Base-by-base conservation (phyloP, 805 yeast species). In the Teunomyces atbi region DNA sequence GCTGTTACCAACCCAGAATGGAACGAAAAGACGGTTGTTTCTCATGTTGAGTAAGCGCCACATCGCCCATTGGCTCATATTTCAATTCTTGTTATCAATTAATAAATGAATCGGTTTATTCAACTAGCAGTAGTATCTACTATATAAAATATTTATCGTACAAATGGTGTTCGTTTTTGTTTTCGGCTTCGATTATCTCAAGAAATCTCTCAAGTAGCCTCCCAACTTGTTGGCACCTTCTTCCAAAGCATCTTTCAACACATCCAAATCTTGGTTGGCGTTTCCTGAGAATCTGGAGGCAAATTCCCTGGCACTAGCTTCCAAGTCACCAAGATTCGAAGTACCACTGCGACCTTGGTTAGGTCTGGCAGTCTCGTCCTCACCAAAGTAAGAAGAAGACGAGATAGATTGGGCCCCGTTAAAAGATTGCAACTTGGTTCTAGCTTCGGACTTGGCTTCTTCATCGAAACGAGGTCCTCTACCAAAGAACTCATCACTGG, bases 401-500 rank as follows among this genome's bases (percentile, higher is more conserved):
- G 98, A 92, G 54, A 94, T 94, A 5, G 96, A 81, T 39, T 87
- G 84, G 1, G 98, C 96, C 45, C 92, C 94, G 48, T 79, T 81
- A 68, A 88, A 94, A 3, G 84, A 71, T 64, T 84, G 89, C 45
- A 94, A 73, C 59, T 94, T 91, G n/a, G 79, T 61, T 52, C 78
- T 77, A 1, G 97, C 97, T 65, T 90, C 97, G 39, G 76, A 77
- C 45, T 85, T 85, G 33, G 88, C 87, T 2, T 74, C 75, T 53
- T 86, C 86, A 59, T 89, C 97, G 60, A 79, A 89, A 20, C 82
- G 71, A 2, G 76, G 77, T 36, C 91, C 92, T 60, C 96, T 83
- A 15, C 97, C 97, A 66, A 94, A 94, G 59, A 80, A 82, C 70
- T 91, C 95, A 68, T 94, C 98, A 1, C 97, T 91, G 0, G 98